Base-by-base conservation (phyloP, 2,329 filamentous ascomycete species). In the Botryosphaeria agaves region DNA sequence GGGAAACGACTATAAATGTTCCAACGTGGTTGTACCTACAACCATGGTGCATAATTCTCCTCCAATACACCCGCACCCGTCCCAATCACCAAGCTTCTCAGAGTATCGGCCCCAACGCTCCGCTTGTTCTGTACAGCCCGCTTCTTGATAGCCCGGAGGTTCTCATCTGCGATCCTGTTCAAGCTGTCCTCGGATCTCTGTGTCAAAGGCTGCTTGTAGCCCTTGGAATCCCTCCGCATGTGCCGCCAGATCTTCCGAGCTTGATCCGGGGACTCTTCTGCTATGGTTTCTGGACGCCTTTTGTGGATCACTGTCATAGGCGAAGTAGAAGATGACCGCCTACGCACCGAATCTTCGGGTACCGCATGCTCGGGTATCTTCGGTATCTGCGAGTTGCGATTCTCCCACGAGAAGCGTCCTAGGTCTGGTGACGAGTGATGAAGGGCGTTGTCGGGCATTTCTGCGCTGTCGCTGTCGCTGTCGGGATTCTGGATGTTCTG, bases 21-120 rank as follows among this genome's bases (percentile, higher is more conserved):
- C n/a, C n/a, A n/a, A n/a, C n/a, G n/a, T n/a, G n/a, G n/a, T n/a
- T n/a, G n/a, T n/a, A n/a, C n/a, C n/a, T n/a, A n/a, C n/a, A n/a
- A n/a, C n/a, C n/a, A n/a, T n/a, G n/a, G n/a, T n/a, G n/a, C n/a
- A n/a, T n/a, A n/a, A n/a, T n/a, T n/a, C n/a, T n/a, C n/a, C n/a
- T n/a, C n/a, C n/a, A n/a, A n/a, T n/a, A n/a, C n/a, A n/a, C 21
- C 21, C 9, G 21, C 21, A 7, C 12, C 9, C 9, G 21, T 7
- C 9, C 21, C 26, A 9, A 27, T 32, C 15, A 36, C 36, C 44
- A 53, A 47, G 20, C 43, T 52, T 33, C 41, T 46, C 36, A 57
- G 32, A 12, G 54, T 57, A 37, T 56, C 54, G 5, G 50, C 49
- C 8, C 55, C 53, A 4, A 58, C 41, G 33, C 50, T 56, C 20